Evolutionary conservation across 1,139 yeast genomes (phyloP), one percentile per base, ranked within the genome.

Genomic region (Yamadazyma sp.): DNA sequence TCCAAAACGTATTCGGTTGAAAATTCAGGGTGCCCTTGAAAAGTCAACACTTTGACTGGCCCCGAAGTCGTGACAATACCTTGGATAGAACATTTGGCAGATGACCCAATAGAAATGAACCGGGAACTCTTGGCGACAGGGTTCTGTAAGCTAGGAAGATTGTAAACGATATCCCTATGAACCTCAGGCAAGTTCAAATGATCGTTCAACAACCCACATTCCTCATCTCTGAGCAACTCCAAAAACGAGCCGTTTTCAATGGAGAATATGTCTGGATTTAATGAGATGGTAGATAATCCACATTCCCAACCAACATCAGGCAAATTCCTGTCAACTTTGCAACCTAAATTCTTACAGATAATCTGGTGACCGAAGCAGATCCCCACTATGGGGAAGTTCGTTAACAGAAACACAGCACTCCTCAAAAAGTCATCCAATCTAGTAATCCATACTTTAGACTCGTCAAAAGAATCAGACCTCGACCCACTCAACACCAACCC

Each of bases 11-110:
- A 48, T 2, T 62, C 72, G 1, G 69, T 62, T 20, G 67, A 56
- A 53, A 86, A 88, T 56, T 89, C 97, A 0, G 97, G 96, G 55
- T 89, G 97, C 0, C 96, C 96, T 58, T 89, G 97, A 51, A 87
- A 78, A 0, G 94, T 78, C 33, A 87, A 63, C 3, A 83, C 43
- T 38, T 69, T 67, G 16, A 66, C 33, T 0, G 66, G 64, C 45
- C 65, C 69, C 6, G 66, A 62, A 43, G 64, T 69, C 46, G 76
- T 79, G 47, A 72, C 46, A 23, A 78, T 42, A 35, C 95, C 86
- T 55, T 89, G 96, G 26, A 79, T 63, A 1, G 61, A 55, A 48
- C 94, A 83, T 35, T 62, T 67, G 0, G 66, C 62, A 9, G 83
- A 76, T 5, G 74, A 61, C 1, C 88, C 87, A 48, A 81, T 55